Conservation (phyloP, 257 asterid genomes). For the Nicotiana otophora region DNA sequence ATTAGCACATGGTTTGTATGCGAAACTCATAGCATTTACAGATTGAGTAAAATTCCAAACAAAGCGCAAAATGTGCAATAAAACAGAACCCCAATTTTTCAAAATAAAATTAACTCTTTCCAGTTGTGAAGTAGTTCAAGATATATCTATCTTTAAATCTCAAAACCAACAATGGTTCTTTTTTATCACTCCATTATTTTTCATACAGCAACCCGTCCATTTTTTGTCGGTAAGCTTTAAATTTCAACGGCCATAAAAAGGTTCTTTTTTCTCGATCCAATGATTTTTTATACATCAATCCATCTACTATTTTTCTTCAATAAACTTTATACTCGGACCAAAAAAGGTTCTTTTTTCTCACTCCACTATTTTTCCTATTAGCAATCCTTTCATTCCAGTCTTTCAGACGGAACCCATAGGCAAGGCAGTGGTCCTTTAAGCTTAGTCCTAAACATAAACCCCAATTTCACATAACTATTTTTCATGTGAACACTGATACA, state of each 20-base stretch:
- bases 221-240: no score
- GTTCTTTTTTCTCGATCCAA: no score
- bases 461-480: not conserved
- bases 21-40: not conserved
- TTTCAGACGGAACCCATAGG: not conserved
- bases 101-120: not conserved
- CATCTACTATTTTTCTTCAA: no score
- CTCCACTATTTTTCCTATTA: not conserved
- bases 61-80: not conserved
- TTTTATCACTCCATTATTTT: not conserved
- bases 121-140: not conserved
- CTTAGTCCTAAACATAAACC: not conserved
- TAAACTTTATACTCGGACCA: no score
- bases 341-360: not conserved
- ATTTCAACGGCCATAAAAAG: no score
- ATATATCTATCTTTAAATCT: not conserved
- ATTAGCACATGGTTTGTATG: not conserved
- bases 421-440: not conserved
- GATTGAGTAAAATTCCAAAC: not conserved
- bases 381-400: not conserved
- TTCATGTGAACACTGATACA: not conserved
- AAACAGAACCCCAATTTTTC: not conserved
- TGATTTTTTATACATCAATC: no score
- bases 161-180: not conserved
- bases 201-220: not conserved